These are phyloP conservation scores for Boletellus emodensis DNA, from an alignment of 768 basidiomycete genomes.

Conservation along the genomic window DNA sequence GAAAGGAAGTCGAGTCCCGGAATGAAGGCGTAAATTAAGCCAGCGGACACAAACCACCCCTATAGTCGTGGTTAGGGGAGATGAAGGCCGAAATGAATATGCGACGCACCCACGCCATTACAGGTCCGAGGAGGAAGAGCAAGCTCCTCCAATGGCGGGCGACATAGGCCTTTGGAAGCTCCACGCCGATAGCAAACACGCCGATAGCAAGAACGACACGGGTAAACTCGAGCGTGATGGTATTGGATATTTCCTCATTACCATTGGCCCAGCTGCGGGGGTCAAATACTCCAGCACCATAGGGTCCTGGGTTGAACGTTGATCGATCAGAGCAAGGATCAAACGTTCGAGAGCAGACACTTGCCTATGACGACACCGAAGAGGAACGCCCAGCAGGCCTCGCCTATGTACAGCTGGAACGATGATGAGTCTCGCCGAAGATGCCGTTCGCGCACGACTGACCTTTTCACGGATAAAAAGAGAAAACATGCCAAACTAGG, in stretches of 20 bases:
- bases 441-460: constrained; percentile 9
- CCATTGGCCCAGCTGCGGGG: constrained; percentile 70
- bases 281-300: constrained; percentile 76
- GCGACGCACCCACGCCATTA: constrained; percentile 76
- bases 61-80: constrained; percentile 25
- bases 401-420: constrained; percentile 80
- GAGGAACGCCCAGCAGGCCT: constrained; percentile 93
- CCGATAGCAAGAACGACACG: constrained; percentile 93
- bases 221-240: constrained; percentile 84
- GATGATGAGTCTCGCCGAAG: constrained; percentile 4
- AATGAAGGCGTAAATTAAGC: constrained; percentile 86
- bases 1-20: constrained; percentile 88
- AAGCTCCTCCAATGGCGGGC: constrained; percentile 88
- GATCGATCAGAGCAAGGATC: constrained; percentile 4
- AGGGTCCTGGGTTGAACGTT: constrained; percentile 54
- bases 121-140: constrained; percentile 74
- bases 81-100: background rate
- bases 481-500: constrained; percentile 92
- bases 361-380: constrained; percentile 87
- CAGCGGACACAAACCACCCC: constrained; percentile 95
- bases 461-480: constrained; percentile 86
- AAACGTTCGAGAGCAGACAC: constrained; percentile 17
- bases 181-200: constrained; percentile 97
- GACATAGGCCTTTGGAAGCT: constrained; percentile 95
- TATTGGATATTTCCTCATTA: constrained; percentile 50